Evolutionary conservation across 768 basidiomycete species (phyloP).

Genomic region (Agaricus sinodeliciosus): DNA sequence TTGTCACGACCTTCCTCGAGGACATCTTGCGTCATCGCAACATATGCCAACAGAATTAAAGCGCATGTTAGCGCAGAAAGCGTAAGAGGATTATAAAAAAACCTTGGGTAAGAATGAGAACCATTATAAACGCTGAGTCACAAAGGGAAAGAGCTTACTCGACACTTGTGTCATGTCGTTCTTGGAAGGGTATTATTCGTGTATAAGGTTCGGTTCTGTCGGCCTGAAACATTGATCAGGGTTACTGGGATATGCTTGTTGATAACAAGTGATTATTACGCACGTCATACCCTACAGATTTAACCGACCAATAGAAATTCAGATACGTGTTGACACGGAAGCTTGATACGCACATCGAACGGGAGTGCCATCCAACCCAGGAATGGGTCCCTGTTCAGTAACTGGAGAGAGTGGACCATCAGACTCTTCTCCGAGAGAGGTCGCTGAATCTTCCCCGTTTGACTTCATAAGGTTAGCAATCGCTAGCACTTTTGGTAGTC

Average conservation of each 20-base stretch:
- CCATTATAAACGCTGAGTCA: neutral
- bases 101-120: conserved; percentile 37
- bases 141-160: conserved; percentile 48
- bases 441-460: conserved; percentile 21
- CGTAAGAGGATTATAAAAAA: conserved; percentile 83
- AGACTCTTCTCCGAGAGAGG: conserved; percentile 57
- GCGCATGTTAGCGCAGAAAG: conserved; percentile 65
- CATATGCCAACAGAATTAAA: conserved; percentile 66
- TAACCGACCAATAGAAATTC: conserved; percentile 8
- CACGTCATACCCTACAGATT: conserved; percentile 74
- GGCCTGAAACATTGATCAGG: conserved; percentile 40
- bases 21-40: conserved; percentile 81
- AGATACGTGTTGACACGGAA: neutral
- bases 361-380: conserved; percentile 67
- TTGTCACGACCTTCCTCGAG: conserved; percentile 80
- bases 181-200: conserved; percentile 77
- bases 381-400: conserved; percentile 57
- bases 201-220: conserved; percentile 82
- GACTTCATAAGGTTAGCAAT: conserved; percentile 7
- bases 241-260: conserved; percentile 15
- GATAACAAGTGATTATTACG: conserved; percentile 27
- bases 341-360: conserved; percentile 61
- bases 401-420: conserved; percentile 43
- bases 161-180: conserved; percentile 74
- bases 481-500: neutral